Evolutionary conservation across 805 yeast species (phyloP).

Genomic region (Ogataea methanolica): DNA sequence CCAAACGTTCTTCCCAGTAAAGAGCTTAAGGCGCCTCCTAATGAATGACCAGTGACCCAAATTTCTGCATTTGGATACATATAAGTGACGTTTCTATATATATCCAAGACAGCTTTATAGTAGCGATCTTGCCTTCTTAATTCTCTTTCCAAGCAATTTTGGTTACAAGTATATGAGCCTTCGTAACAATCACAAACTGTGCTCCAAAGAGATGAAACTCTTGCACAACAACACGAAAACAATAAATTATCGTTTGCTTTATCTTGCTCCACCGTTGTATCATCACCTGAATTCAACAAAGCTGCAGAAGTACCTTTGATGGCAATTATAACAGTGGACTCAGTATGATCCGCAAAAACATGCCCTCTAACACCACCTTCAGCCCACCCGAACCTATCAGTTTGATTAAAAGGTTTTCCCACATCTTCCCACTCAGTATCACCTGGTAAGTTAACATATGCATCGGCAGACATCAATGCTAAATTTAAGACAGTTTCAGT

Average conservation of each 20-base stretch:
- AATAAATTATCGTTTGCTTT: constrained; percentile 82
- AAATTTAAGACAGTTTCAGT: constrained; percentile 65
- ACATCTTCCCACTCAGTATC: constrained; percentile 84
- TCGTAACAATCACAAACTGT: constrained; percentile 94
- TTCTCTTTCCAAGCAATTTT: constrained; percentile 77
- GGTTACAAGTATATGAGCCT: constrained; percentile 81
- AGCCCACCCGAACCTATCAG: constrained; percentile 82
- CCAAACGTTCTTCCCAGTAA: constrained; percentile 87
- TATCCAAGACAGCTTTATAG: constrained; percentile 71
- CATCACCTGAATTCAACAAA: constrained; percentile 42
- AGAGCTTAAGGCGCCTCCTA: constrained; percentile 85
- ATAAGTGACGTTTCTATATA: constrained; percentile 65
- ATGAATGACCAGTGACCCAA: constrained; percentile 94
- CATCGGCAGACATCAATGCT: constrained; percentile 86
- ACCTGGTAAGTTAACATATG: constrained; percentile 74
- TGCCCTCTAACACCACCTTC: constrained; percentile 86
- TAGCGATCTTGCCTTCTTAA: constrained; percentile 72
- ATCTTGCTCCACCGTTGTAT: constrained; percentile 75
- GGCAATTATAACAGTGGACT: constrained; percentile 64
- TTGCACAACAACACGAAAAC: constrained; percentile 94
- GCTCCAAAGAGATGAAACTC: constrained; percentile 86
- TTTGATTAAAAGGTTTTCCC: constrained; percentile 39
- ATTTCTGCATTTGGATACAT: constrained; percentile 68
- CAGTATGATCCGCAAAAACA: constrained; percentile 60
- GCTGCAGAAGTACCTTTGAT: constrained; percentile 93